Evolutionary conservation across 768 basidiomycete genomes (phyloP).

Genomic region (Pholiota microspora): DNA sequence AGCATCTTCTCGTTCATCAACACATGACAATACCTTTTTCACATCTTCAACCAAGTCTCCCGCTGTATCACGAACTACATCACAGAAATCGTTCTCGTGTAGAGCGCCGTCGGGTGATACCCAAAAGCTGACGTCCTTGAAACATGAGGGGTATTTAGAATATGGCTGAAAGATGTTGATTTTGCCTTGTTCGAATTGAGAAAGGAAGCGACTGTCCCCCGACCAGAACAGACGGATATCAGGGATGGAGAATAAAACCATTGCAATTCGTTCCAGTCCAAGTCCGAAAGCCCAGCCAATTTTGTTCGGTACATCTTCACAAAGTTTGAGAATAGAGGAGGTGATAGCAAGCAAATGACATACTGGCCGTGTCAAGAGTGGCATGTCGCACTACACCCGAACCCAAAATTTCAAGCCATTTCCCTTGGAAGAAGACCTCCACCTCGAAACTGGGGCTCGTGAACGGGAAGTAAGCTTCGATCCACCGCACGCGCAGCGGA

Average conservation of each 20-base stretch:
- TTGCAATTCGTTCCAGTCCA: slow-evolving; percentile 94
- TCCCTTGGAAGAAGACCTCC: slow-evolving; percentile 92
- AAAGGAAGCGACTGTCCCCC: slow-evolving; percentile 77
- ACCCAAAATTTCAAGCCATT: slow-evolving; percentile 96
- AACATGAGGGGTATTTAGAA: slow-evolving; percentile 89
- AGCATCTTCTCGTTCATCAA: slow-evolving; percentile 12
- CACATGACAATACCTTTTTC: slow-evolving; percentile 55
- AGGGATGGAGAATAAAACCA: slow-evolving; percentile 95
- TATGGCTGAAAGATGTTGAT: slow-evolving; percentile 87
- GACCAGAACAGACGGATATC: slow-evolving; percentile 99
- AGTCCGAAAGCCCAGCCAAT: slow-evolving; percentile 98
- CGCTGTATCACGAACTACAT: slow-evolving; percentile 87
- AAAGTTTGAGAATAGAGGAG: neutral
- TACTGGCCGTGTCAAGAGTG: slow-evolving; percentile 85
- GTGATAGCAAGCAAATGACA: slow-evolving; percentile 26
- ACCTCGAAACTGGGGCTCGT: slow-evolving; percentile 98
- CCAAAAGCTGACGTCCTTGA: slow-evolving; percentile 98
- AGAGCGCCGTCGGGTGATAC: slow-evolving; percentile 49
- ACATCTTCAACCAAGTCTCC: slow-evolving; percentile 94
- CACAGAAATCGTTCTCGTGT: slow-evolving; percentile 97
- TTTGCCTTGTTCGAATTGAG: slow-evolving; percentile 76
- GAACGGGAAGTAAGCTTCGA: slow-evolving; percentile 97
- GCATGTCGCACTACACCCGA: slow-evolving; percentile 90
- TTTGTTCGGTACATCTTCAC: slow-evolving; percentile 70
- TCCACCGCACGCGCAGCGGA: slow-evolving; percentile 92